These are phyloP conservation scores for Starmerella etchellsii DNA, from an alignment of 805 yeast species.

Conservation along the genomic window DNA sequence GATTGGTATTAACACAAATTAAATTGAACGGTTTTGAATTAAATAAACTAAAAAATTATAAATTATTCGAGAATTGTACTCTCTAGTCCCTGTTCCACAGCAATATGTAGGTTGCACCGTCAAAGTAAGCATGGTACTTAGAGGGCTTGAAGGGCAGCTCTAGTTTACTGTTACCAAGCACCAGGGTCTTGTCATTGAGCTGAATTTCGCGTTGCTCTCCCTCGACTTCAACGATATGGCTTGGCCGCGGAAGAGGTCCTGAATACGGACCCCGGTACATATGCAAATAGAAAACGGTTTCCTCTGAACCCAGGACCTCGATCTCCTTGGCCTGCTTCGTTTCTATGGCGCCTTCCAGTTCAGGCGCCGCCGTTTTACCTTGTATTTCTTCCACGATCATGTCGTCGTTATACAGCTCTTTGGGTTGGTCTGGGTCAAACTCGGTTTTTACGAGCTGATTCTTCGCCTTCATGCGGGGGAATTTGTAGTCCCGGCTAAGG, in stretches of 20 bases:
- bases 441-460: conserved; percentile 42
- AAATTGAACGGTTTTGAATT: too few relatives aligned
- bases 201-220: conserved; percentile 13
- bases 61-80: too few relatives aligned
- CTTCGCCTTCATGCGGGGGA: conserved; percentile 63
- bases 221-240: conserved; percentile 15
- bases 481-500: conserved; percentile 47
- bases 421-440: conserved; percentile 12
- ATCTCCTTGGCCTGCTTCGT: background rate
- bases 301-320: conserved; percentile 8
- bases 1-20: too few relatives aligned
- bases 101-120: conserved; percentile 19
- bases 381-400: background rate
- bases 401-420: background rate
- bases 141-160: conserved; percentile 3
- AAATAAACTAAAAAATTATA: too few relatives aligned
- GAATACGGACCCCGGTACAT: conserved; percentile 16
- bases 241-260: conserved; percentile 15
- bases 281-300: conserved; percentile 12
- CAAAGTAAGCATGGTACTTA: conserved; percentile 13
- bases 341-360: too few relatives aligned
- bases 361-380: too few relatives aligned
- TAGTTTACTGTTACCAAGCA: background rate
- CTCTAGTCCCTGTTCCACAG: too few relatives aligned
- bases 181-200: background rate